These are phyloP conservation scores for Neonectria faginata DNA, from an alignment of 2,329 filamentous ascomycete genomes.

Conservation along the genomic window DNA sequence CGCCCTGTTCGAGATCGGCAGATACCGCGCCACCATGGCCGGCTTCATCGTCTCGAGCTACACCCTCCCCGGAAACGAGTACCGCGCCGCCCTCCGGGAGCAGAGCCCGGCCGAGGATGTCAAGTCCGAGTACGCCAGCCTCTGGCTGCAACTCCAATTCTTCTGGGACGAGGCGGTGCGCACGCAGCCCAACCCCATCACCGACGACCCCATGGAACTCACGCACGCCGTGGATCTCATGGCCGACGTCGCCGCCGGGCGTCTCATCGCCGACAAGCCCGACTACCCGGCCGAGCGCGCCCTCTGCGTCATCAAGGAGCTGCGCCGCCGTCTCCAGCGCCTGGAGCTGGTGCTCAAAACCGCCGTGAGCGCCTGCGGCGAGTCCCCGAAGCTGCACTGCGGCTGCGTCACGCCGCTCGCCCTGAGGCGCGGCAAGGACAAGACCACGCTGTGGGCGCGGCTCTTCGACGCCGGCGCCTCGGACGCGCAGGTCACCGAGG, in stretches of 20 bases:
- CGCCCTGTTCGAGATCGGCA: not conserved
- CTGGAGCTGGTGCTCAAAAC: slow-evolving; percentile 19
- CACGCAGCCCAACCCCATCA: slow-evolving; percentile 34
- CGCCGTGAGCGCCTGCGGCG: slow-evolving; percentile 24
- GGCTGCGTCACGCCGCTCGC: slow-evolving; percentile 21
- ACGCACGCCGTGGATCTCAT: slow-evolving; percentile 26
- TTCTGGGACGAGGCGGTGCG: slow-evolving; percentile 35
- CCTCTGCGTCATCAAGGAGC: slow-evolving; percentile 1
- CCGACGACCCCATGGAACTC: not conserved
- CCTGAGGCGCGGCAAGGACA: slow-evolving; percentile 29
- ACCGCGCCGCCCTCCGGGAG: not conserved
- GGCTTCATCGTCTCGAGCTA: slow-evolving; percentile 21
- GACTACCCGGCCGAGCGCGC: slow-evolving; percentile 4
- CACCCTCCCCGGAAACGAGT: slow-evolving; percentile 7
- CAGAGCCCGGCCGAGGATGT: slow-evolving; percentile 10
- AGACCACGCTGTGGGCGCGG: slow-evolving; percentile 27
- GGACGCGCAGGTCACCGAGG: not conserved
- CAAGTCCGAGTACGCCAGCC: slow-evolving; percentile 14
- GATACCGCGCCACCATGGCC: slow-evolving; percentile 6
- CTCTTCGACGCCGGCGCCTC: slow-evolving; percentile 15
- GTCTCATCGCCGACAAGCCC: slow-evolving; percentile 8
- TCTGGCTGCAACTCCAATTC: slow-evolving; percentile 30
- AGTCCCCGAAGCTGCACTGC: slow-evolving; percentile 22
- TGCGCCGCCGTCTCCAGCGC: slow-evolving; percentile 26
- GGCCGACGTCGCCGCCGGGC: slow-evolving; percentile 21